Percentiles rank a stretch among this genome's conserved stretches.
Conservation (phyloP, 371 early-diverging fungal genomes). For the Modicella reniformis region DNA sequence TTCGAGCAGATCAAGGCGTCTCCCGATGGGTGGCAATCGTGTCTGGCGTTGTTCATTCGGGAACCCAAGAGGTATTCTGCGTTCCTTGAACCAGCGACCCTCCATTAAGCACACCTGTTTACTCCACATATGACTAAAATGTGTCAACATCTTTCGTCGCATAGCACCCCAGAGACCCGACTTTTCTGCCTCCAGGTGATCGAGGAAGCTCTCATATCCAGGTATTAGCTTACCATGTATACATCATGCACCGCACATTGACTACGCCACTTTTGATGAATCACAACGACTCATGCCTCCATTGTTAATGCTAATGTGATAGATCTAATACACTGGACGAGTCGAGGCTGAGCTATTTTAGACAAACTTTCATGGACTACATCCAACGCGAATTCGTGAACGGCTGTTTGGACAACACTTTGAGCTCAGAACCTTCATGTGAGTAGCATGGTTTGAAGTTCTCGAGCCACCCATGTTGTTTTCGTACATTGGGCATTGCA, state of each 20-base stretch:
- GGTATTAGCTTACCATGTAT: constrained; percentile 52
- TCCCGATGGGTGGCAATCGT: constrained; percentile 87
- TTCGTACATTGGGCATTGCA: background rate
- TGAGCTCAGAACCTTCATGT: constrained; percentile 65
- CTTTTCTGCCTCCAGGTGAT: constrained; percentile 88
- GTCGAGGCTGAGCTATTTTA: constrained; percentile 65
- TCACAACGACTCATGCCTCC: constrained; percentile 23
- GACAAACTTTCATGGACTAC: constrained; percentile 79
- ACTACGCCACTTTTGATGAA: constrained; percentile 36
- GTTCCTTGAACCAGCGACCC: constrained; percentile 12
- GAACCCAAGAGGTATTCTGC: constrained; percentile 74
- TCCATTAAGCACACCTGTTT: too few relatives aligned
- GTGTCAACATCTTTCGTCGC: background rate
- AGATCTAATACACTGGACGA: constrained; percentile 68
- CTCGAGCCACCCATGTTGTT: background rate
- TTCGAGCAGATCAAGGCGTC: constrained; percentile 84
- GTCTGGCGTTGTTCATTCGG: constrained; percentile 81
- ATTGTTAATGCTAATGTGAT: background rate
- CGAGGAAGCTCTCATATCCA: constrained; percentile 77
- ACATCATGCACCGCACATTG: background rate
- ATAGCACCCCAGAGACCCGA: constrained; percentile 81
- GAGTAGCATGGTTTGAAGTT: constrained; percentile 20
- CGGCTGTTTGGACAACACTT: constrained; percentile 45
- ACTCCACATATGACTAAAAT: constrained; percentile 9
- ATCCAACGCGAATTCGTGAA: constrained; percentile 72